A percentile compares a stretch with the other conserved stretches of the same genome.
Conservation (phyloP, 352 stramenopile species). For the Phytophthora sp. region DNA sequence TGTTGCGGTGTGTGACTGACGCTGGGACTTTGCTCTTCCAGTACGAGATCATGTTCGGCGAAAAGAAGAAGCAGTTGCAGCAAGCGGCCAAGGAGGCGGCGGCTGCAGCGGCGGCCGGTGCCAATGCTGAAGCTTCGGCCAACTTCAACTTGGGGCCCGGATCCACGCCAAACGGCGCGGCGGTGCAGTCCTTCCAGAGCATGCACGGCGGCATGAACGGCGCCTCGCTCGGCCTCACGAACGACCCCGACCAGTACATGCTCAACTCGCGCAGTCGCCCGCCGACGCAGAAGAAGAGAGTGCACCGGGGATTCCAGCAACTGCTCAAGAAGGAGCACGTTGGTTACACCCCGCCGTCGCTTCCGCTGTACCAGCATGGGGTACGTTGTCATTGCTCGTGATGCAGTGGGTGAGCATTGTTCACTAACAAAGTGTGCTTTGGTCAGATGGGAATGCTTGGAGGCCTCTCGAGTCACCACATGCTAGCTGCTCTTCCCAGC, state of each 20-base stretch:
- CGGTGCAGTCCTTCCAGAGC: constrained; percentile 40
- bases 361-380: constrained; percentile 72
- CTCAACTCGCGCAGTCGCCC: constrained; percentile 42
- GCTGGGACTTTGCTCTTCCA: constrained; percentile 23
- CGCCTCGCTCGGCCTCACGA: constrained; percentile 55
- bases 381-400: constrained; percentile 40
- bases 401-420: not conserved
- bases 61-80: constrained; percentile 75
- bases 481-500: constrained; percentile 69
- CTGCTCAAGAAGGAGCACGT: constrained; percentile 80
- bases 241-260: constrained; percentile 75
- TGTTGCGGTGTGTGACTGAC: not conserved
- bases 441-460: constrained; percentile 68
- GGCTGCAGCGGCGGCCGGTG: constrained; percentile 30
- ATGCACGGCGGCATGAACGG: constrained; percentile 40
- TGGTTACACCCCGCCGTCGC: constrained; percentile 64
- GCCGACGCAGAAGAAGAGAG: constrained; percentile 65
- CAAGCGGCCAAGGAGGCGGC: constrained; percentile 52
- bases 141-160: constrained; percentile 42
- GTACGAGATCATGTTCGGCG: constrained; percentile 86
- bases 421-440: not conserved
- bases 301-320: constrained; percentile 81
- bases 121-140: constrained; percentile 33
- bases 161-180: constrained; percentile 23
- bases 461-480: constrained; percentile 60